Conservation (phyloP, 2,329 filamentous ascomycete genomes). For the Aureobasidium mangrovei region DNA sequence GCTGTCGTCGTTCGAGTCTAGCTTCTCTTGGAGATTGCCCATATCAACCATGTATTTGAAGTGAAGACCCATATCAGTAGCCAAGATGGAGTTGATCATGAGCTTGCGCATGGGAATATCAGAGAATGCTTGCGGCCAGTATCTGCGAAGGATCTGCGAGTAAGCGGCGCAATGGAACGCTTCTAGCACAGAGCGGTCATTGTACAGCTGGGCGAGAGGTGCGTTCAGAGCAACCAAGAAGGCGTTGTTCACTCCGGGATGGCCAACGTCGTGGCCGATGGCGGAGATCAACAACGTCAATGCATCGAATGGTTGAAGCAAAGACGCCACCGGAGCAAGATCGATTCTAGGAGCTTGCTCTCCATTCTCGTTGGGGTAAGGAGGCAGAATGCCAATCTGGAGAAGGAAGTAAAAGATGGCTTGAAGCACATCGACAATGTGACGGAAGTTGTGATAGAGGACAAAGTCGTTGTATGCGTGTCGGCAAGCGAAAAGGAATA, state of each 20-base stretch:
- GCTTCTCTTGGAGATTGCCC: constrained; percentile 68
- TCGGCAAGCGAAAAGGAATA: constrained; percentile 79
- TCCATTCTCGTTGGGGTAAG: constrained; percentile 41
- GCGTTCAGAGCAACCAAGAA: constrained; percentile 89
- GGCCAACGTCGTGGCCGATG: constrained; percentile 96
- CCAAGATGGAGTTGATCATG: constrained; percentile 95
- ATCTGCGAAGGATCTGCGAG: constrained; percentile 83
- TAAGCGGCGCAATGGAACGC: constrained; percentile 97
- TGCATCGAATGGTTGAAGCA: constrained; percentile 80
- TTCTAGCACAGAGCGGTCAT: constrained; percentile 91
- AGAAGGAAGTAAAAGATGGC: constrained; percentile 84
- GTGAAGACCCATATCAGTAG: constrained; percentile 95
- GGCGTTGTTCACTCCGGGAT: constrained; percentile 96
- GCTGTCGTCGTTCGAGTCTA: constrained; percentile 54
- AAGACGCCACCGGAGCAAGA: constrained; percentile 46
- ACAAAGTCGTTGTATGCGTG: constrained; percentile 95
- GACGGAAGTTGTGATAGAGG: constrained; percentile 95
- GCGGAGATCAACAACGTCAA: constrained; percentile 85
- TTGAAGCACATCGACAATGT: constrained; percentile 91
- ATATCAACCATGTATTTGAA: constrained; percentile 94
- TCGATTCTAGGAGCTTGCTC: neutral
- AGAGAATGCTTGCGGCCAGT: constrained; percentile 80
- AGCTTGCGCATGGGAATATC: constrained; percentile 73
- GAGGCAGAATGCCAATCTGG: constrained; percentile 64
- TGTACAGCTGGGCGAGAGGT: constrained; percentile 88